Evolutionary conservation across 106 monocot species (phyloP), one percentile per base, ranked within the genome.

Genomic region (Dendrobium officinale): DNA sequence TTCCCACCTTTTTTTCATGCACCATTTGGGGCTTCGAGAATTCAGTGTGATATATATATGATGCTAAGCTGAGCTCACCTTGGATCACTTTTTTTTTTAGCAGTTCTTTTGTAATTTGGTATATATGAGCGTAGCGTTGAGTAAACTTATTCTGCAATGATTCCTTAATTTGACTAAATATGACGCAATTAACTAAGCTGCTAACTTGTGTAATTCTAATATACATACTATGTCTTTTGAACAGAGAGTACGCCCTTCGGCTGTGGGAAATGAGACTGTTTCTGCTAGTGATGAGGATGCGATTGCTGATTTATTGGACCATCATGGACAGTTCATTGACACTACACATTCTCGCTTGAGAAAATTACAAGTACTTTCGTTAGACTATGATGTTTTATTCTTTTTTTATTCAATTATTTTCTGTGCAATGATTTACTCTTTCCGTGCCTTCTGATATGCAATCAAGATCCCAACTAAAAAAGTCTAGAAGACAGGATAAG

Each of bases 291-390:
- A 91, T 83, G 92, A 93, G 55, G 92, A 98, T 87, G 80, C 80
- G 42, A 87, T 98, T 86, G 86, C 88, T 80, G 81, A 82, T 89
- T 82, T 95, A 85, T 59, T 89, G 79, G 92, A 91, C 75, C 88
- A 87, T 18, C 98, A 95, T 79, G 84, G 87, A n/a, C 80, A 91
- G 78, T 98, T 98, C 77, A 82, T 95, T 81, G 87, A 84, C 15
- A 83, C 87, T 37, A 79, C 87, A 74, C 85, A 89, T 33, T 92
- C 98, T 88, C 89, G 92, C 59, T 66, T 98, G 78, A 94, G 88
- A 73, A 98, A 98, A 83, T 83, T 98, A 78, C 98, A 93, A 92
- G 98, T 98, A 55, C 80, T 70, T 70, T 70, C 5, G 9, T 26
- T 9, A 1, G 24, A 26, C 22, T 64, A 3, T 64, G 6, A 64